Evolutionary conservation across 2,329 filamentous ascomycete species (phyloP), one percentile per base, ranked within the genome.

Genomic region (Colletotrichum lini): DNA sequence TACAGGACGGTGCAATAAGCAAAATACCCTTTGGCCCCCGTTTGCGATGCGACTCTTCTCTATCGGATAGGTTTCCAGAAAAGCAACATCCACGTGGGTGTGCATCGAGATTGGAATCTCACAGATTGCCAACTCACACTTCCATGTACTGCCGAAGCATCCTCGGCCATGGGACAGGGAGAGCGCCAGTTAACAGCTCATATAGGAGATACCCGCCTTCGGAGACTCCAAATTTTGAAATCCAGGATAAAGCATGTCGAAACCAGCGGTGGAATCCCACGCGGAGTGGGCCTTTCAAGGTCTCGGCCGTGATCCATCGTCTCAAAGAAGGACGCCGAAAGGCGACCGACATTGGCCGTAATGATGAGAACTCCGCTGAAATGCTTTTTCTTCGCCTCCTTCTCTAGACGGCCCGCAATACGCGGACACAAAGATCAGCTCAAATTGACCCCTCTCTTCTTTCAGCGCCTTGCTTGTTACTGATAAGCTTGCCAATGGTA

Each of bases 21-120:
- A 65, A 58, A 3, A 12, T 16, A 35, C 16, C 9, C 38, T 16
- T 18, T 35, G 9, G 30, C 7, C 49, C 49, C 61, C 49, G 35
- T 56, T 42, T n/a, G 15, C 4, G 7, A 30, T 69, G 61, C 23
- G 56, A 70, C 49, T 56, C 50, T 35, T 35, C 50, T 53, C 54
- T 40, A 54, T 65, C 54, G 16, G 52, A 42, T 50, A 56, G 23
- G 67, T 70, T 70, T 70, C 63, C 67, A 67, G 42, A 67, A 70
- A 70, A 70, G 67, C 67, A 70, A 67, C 49, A 38, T 54, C n/a
- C 49, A 40, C 67, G 54, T 50, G 54, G 30, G 49, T 26, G 3
- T 38, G 52, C 16, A 30, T 4, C 8, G 47, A 62, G n/a, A 40
- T 10, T n/a, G 26, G 21, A 18, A 16, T 13, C 23, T 52, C 50